phyloP scores from a whole-genome alignment of 2,329 filamentous ascomycete genomes.

The Cordyceps tenuipes region DNA sequence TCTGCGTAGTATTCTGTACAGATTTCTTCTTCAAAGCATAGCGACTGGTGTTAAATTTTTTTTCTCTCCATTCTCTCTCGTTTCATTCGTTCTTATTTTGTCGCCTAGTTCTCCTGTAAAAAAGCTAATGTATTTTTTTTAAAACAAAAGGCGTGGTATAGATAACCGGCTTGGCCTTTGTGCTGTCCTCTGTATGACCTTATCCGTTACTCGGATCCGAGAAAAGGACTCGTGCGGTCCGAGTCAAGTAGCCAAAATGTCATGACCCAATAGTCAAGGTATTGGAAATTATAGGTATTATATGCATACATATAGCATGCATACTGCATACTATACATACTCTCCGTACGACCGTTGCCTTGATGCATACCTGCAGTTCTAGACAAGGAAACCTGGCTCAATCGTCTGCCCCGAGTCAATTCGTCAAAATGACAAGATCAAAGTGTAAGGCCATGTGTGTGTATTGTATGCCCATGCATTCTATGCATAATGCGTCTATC shows the following conservation, averaged over 20 bases:
- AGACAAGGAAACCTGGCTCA: no score
- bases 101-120: not conserved
- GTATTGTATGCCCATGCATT: constrained; percentile 9
- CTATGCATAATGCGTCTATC: constrained; percentile 11
- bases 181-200: no score
- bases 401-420: not conserved
- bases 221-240: no score
- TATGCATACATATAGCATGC: no score
- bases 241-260: no score
- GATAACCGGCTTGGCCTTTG: not conserved
- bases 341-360: no score
- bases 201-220: no score
- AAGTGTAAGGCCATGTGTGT: not conserved
- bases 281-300: no score
- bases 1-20: no score
- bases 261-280: no score
- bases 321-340: no score
- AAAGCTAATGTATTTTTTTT: not conserved
- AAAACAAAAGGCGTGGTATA: not conserved
- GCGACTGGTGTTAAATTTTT: constrained; percentile 3
- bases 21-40: not conserved
- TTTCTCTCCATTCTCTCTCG: not conserved
- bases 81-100: not conserved
- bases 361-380: no score
- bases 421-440: not conserved